Base-by-base conservation (phyloP, 768 basidiomycete species). In the Auricularia auricula-judae region DNA sequence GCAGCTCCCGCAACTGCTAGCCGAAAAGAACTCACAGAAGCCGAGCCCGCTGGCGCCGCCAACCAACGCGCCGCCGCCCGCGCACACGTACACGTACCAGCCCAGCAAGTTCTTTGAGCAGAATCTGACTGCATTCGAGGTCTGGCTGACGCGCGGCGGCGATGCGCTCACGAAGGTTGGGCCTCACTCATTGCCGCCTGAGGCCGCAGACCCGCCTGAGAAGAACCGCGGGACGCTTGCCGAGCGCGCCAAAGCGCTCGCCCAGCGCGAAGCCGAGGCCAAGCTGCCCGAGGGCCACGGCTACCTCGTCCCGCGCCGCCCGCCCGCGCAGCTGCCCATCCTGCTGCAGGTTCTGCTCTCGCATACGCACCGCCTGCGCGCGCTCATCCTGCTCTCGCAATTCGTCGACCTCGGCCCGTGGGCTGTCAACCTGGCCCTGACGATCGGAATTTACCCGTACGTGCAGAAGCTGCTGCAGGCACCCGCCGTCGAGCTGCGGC, bases 391-490 rank as follows among this genome's bases (percentile, higher is more conserved):
- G 29, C 83, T 99, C 4, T 96, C 94, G 39, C 92, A 95, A 76
- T 99, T 98, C 69, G 93, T 98, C 70, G 97, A 99, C 72, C 84
- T 99, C 5, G 97, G 97, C 0, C 95, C 97, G 12, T 98, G 97
- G 96, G 97, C 97, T 0, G 97, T 98, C 60, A 90, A 97, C 69
- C 85, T 98, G 14, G 94, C 96, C 12, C 81, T 99, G 42, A 89
- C 89, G 4, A 98, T 99, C 70, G 97, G 97, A 12, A 98, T 98
- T 71, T 98, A 98, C 79, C 96, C 97, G 3, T 99, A 98, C 73
- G 98, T 98, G 62, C 91, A 93, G 64, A 95, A 97, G 71, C 83
- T 99, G 4, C 82, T 99, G 5, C 94, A 97, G 75, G 94, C 96
- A 0, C 93, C 94, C 0, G 91, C 94, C 1, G 87, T 88, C 68